Evolutionary conservation across 1,139 yeast genomes (phyloP).

Genomic region (Yamadazyma songkhlaensis): DNA sequence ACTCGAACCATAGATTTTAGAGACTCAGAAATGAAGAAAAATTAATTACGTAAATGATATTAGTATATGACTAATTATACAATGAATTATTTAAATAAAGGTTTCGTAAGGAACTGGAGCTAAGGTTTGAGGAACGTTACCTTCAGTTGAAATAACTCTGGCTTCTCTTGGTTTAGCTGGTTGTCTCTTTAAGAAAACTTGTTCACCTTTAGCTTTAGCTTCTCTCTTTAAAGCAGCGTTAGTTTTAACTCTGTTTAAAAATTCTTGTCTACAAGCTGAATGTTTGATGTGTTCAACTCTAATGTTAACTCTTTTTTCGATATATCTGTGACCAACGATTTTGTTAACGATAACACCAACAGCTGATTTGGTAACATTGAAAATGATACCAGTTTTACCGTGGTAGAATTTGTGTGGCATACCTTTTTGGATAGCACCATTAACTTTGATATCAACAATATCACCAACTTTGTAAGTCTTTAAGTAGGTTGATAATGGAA

Average conservation of each 20-base stretch:
- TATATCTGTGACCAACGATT: conserved; percentile 98
- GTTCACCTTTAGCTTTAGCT: conserved; percentile 93
- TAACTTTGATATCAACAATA: conserved; percentile 98
- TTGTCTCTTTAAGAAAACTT: conserved; percentile 94
- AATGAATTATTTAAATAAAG: conserved; percentile 62
- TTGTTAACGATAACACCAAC: conserved; percentile 98
- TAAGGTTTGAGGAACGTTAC: conserved; percentile 91
- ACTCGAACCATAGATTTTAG: too few species aligned
- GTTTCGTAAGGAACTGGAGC: conserved; percentile 99
- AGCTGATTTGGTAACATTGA: conserved; percentile 97
- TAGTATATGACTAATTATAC: conserved; percentile 16
- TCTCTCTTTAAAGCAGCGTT: conserved; percentile 92
- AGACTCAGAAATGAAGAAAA: neutral
- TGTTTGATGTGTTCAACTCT: conserved; percentile 99
- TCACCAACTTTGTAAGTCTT: conserved; percentile 98
- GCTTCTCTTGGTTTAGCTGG: conserved; percentile 97
- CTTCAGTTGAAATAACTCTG: conserved; percentile 73
- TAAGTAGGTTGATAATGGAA: conserved; percentile 94
- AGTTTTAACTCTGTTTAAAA: conserved; percentile 95
- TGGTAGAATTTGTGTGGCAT: conserved; percentile 99
- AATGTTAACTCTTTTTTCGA: conserved; percentile 97
- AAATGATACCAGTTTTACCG: conserved; percentile 99
- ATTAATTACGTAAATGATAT: conserved; percentile 11
- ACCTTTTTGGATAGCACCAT: conserved; percentile 99
- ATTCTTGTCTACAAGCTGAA: conserved; percentile 99